Evolutionary conservation across 192 early-diverging fungal genomes (phyloP).

Genomic region (Phlyctochytrium planicorne): DNA sequence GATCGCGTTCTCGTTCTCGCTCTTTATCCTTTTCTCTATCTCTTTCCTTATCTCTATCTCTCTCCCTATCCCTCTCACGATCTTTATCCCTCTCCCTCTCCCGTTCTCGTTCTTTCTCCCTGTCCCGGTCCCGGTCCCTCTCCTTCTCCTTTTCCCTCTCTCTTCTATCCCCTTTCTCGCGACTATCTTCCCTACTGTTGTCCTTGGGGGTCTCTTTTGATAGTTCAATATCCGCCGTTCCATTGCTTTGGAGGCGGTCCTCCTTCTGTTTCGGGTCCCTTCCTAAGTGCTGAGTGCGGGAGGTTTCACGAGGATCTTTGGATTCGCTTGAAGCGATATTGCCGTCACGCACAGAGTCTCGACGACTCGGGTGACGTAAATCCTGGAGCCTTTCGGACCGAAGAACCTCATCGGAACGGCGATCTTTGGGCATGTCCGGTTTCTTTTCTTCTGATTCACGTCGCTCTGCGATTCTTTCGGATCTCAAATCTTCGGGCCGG

Average conservation of each 20-base stretch:
- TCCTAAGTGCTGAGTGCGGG: not conserved
- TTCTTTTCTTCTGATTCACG: too few relatives aligned
- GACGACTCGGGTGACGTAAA: too few relatives aligned
- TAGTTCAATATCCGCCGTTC: not conserved
- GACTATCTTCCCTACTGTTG: not conserved
- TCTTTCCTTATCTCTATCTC: conserved; percentile 26
- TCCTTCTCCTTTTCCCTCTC: conserved; percentile 5
- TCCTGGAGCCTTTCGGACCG: too few relatives aligned
- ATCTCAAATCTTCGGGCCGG: too few relatives aligned
- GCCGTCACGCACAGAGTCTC: too few relatives aligned
- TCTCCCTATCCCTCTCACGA: not conserved
- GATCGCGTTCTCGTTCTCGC: conserved; percentile 11
- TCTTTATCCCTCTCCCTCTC: conserved; percentile 26
- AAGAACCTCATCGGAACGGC: too few relatives aligned
- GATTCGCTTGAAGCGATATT: too few relatives aligned
- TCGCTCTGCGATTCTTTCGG: too few relatives aligned
- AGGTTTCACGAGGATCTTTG: too few relatives aligned
- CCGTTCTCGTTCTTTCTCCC: conserved; percentile 8
- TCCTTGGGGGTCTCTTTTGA: not conserved
- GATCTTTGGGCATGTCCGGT: too few relatives aligned
- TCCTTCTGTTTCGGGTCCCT: not conserved
- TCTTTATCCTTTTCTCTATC: conserved; percentile 5
- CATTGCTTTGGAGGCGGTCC: not conserved
- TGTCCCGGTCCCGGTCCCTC: conserved; percentile 15
- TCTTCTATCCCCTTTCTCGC: too few relatives aligned